Conservation (phyloP, 768 basidiomycete genomes). For the Rhizopogon salebrosus region DNA sequence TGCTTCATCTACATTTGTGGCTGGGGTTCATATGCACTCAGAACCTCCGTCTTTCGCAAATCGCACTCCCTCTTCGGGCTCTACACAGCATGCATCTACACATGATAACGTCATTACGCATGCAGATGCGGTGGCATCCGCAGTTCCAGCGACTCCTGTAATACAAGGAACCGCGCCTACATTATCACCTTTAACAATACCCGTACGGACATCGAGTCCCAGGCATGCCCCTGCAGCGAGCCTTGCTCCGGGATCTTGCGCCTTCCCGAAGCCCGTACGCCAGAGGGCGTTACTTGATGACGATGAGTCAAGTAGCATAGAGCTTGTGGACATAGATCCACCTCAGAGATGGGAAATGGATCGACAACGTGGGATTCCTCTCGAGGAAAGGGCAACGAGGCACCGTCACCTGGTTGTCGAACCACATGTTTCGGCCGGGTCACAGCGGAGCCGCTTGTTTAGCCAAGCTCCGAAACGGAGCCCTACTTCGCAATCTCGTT, state of each 20-base stretch:
- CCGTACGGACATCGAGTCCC: background rate
- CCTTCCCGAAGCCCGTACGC: slow-evolving; percentile 6
- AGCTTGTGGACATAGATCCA: slow-evolving; percentile 46
- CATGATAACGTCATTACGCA: slow-evolving; percentile 14
- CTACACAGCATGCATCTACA: slow-evolving; percentile 15
- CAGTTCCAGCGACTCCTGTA: slow-evolving; percentile 15
- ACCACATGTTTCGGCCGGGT: slow-evolving; percentile 11
- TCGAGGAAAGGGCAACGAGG: slow-evolving; percentile 36
- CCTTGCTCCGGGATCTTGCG: slow-evolving; percentile 5
- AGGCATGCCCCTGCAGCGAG: background rate
- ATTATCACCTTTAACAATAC: slow-evolving; percentile 3
- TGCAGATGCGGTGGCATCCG: slow-evolving; percentile 15
- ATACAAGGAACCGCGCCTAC: slow-evolving; percentile 7
- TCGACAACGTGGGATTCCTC: slow-evolving; percentile 35
- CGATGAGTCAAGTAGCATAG: slow-evolving; percentile 43
- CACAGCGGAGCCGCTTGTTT: slow-evolving; percentile 25
- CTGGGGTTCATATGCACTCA: slow-evolving; percentile 33
- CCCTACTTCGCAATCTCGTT: slow-evolving; percentile 25
- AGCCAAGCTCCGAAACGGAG: slow-evolving; percentile 23
- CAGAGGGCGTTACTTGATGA: slow-evolving; percentile 32
- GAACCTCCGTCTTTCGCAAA: slow-evolving; percentile 18
- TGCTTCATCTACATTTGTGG: slow-evolving; percentile 1
- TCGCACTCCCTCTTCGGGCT: slow-evolving; percentile 20
- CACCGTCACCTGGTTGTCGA: slow-evolving; percentile 30
- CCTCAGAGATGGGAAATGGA: slow-evolving; percentile 40